Evolutionary conservation across 225 moss, liverwort and hornwort genomes (phyloP), one percentile per base, ranked within the genome.

Genomic region (Polytrichum formosum): DNA sequence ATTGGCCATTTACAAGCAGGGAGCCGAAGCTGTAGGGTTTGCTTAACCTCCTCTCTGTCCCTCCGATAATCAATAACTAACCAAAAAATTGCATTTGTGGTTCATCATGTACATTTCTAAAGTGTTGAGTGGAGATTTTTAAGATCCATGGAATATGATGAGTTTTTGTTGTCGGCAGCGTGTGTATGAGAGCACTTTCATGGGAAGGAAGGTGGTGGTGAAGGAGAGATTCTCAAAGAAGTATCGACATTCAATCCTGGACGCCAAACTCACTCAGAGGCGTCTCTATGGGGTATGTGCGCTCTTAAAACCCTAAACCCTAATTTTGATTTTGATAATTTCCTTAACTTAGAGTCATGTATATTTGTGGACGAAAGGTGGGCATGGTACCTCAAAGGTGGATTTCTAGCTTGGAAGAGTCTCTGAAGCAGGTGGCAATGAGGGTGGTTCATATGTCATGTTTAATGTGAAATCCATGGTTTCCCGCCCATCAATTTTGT

Each of bases 141-240:
- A 68, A 30, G 17, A 46, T 9, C 28, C 1, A 33, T 56, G 9
- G 13, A 3, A 19, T 35, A 10, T 62, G 72, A 21, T 62, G 64
- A 64, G 2, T 54, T 37, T 5, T 13, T 18, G 28, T 56, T 26
- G 59, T 54, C 33, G 6, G 56, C 86, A 95, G 90, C 87, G 91
- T 55, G 84, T 96, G 54, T 92, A 84, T 65, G 78, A 74, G 74
- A 84, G 79, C 58, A 75, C 75, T 2, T 93, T 96, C 63, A 75
- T 96, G 85, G 85, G 89, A 54, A 79, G 81, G 78, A 96, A 83
- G 61, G 93, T 82, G 28, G 87, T 91, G 18, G 86, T 91, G 69
- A 96, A 93, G 78, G 93, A 93, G 80, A 79, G 91, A 54, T 96
- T 96, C 73, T 88, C 90, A 67, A 96, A 96, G 81, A 90, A 90